Conservation (phyloP, 208 protist genomes). For the Balamuthia mandrillaris region DNA sequence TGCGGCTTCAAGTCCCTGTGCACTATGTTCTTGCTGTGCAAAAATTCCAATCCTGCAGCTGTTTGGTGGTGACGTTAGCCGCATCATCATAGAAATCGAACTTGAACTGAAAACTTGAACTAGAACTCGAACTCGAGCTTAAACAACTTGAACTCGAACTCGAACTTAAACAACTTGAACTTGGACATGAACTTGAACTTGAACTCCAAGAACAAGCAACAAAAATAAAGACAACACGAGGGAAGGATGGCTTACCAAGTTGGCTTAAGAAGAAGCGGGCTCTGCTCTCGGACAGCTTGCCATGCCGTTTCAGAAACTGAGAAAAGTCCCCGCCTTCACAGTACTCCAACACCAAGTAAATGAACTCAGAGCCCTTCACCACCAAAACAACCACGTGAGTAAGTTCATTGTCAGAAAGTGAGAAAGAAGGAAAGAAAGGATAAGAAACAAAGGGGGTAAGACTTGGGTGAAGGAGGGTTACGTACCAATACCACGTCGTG, state of each 20-base stretch:
- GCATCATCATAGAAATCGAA: too few relatives aligned
- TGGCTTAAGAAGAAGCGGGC: conserved; percentile 20
- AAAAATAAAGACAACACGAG: neutral
- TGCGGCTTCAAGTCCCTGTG: conserved; percentile 26
- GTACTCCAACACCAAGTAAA: conserved; percentile 33
- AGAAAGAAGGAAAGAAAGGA: neutral
- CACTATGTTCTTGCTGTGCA: conserved; percentile 20
- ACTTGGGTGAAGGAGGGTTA: neutral
- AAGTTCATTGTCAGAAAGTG: neutral
- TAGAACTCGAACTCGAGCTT: too few relatives aligned
- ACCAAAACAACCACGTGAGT: neutral
- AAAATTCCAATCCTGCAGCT: neutral
- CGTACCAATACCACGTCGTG: conserved; percentile 23
- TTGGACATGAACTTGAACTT: too few relatives aligned
- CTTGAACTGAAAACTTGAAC: too few relatives aligned
- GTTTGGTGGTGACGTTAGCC: too few relatives aligned
- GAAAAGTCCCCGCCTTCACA: conserved; percentile 28
- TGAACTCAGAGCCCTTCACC: neutral
- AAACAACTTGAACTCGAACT: too few relatives aligned
- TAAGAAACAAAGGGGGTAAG: too few relatives aligned
- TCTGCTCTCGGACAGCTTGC: neutral
- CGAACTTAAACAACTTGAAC: too few relatives aligned
- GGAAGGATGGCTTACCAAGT: neutral
- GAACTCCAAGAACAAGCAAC: too few relatives aligned
- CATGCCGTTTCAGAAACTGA: neutral